These are phyloP conservation scores for Trichocladium uniseriatum DNA, from an alignment of 495 filamentous ascomycete species.

Conservation along the genomic window DNA sequence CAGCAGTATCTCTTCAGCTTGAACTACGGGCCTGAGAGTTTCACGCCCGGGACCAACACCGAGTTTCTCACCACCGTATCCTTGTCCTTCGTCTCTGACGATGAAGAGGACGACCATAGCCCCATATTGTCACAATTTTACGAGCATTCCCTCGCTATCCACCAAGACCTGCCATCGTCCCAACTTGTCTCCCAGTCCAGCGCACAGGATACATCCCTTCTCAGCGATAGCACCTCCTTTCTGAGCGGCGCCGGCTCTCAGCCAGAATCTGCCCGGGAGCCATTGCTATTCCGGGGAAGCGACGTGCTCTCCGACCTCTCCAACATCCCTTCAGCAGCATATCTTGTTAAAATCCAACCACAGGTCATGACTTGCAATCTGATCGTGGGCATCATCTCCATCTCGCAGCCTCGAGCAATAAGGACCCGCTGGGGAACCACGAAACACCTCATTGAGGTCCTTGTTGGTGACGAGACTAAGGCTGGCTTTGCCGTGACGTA, in stretches of 20 bases:
- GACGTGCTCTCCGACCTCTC: conserved; percentile 52
- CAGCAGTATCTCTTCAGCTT: conserved; percentile 37
- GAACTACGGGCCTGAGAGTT: conserved; percentile 8
- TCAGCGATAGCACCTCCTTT: conserved; percentile 15
- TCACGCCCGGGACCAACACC: conserved; percentile 19
- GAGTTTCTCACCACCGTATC: conserved; percentile 43
- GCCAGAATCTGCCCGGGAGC: conserved; percentile 7
- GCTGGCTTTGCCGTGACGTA: conserved; percentile 76
- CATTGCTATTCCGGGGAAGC: conserved; percentile 11
- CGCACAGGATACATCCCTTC: conserved; percentile 8
- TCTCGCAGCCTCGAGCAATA: conserved; percentile 52
- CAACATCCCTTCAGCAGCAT: conserved; percentile 58
- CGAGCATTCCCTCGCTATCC: conserved; percentile 59
- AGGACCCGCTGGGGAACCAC: conserved; percentile 44
- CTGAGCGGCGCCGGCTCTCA: conserved; percentile 9
- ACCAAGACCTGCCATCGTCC: conserved; percentile 48
- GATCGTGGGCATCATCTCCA: conserved; percentile 66
- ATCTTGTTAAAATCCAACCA: conserved; percentile 60
- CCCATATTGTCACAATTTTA: conserved; percentile 51
- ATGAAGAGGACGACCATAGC: conserved; percentile 12
- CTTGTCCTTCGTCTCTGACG: conserved; percentile 26
- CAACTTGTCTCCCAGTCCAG: conserved; percentile 27
- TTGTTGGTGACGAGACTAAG: conserved; percentile 79
- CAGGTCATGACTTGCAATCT: conserved; percentile 73
- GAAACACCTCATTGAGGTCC: conserved; percentile 61